These are phyloP conservation scores for Westerdykella ornata DNA, from an alignment of 2,329 filamentous ascomycete species.

Conservation along the genomic window DNA sequence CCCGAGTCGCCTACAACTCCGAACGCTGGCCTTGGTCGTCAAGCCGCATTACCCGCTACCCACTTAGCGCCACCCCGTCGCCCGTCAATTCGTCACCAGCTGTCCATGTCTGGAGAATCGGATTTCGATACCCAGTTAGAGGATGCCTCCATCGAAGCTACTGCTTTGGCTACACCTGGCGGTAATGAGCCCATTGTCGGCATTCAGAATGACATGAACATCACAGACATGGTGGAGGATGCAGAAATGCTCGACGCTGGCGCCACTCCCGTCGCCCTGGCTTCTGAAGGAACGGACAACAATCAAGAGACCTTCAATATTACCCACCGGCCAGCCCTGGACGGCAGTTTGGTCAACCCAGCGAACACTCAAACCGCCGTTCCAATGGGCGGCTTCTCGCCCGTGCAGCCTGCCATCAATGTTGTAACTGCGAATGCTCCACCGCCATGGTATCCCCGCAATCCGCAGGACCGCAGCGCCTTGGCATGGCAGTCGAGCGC, in stretches of 20 bases:
- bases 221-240: conserved; percentile 79
- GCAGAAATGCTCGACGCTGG: conserved; percentile 68
- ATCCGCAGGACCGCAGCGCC: conserved; percentile 65
- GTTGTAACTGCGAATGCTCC: conserved; percentile 68
- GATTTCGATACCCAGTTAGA: conserved; percentile 77
- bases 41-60: conserved; percentile 39
- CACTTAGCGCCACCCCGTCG: conserved; percentile 56
- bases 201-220: conserved; percentile 73
- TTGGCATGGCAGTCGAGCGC: conserved; percentile 50
- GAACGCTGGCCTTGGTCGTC: conserved; percentile 26
- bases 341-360: conserved; percentile 74
- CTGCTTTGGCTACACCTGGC: conserved; percentile 66
- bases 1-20: conserved; percentile 60
- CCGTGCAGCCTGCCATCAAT: conserved; percentile 59
- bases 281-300: conserved; percentile 72
- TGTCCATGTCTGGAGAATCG: conserved; percentile 75
- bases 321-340: conserved; percentile 73
- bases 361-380: conserved; percentile 61
- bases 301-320: conserved; percentile 78
- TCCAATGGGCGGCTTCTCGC: conserved; percentile 62
- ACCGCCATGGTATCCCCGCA: conserved; percentile 71
- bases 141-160: conserved; percentile 71
- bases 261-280: conserved; percentile 64
- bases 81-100: conserved; percentile 82
- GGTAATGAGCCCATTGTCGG: conserved; percentile 64